A percentile compares a stretch with the other conserved stretches of the same genome.
Conservation (phyloP, 2,329 filamentous ascomycete genomes). For the Pyricularia sp. region DNA sequence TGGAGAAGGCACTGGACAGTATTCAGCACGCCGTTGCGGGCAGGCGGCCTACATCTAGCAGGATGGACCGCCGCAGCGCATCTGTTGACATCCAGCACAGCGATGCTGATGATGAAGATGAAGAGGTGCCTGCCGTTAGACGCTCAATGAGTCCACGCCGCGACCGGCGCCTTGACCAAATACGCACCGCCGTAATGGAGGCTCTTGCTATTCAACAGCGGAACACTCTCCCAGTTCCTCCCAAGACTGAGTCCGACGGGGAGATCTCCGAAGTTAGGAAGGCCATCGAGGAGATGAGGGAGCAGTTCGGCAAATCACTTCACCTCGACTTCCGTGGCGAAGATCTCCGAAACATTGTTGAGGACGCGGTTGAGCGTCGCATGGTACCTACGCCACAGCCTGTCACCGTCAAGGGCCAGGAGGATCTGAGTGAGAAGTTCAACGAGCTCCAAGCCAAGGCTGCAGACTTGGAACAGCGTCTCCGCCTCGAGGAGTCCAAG, state of each 20-base stretch:
- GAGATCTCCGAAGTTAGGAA: conserved; percentile 44
- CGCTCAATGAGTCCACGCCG: conserved; percentile 66
- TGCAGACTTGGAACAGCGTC: conserved; percentile 44
- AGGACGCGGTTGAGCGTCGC: conserved; percentile 47
- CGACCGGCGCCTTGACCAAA: conserved; percentile 72
- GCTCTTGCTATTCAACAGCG: conserved; percentile 49
- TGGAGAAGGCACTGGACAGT: conserved; percentile 64
- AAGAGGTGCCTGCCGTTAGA: conserved; percentile 46
- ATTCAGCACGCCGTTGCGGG: conserved; percentile 56
- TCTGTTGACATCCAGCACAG: conserved; percentile 65
- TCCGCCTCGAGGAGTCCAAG: conserved; percentile 33
- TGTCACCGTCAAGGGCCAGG: conserved; percentile 27
- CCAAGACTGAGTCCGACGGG: conserved; percentile 17
- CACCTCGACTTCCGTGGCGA: conserved; percentile 32
- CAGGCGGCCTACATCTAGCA: conserved; percentile 39
- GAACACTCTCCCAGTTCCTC: conserved; percentile 18
- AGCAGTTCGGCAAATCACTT: conserved; percentile 33
- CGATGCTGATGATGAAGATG: conserved; percentile 90
- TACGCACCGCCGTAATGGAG: conserved; percentile 60
- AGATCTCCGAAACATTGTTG: conserved; percentile 48
- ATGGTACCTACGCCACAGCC: conserved; percentile 37
- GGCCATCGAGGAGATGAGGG: conserved; percentile 51
- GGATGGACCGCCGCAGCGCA: conserved; percentile 48
- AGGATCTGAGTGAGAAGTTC: conserved; percentile 38
- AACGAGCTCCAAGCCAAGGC: conserved; percentile 48